These are phyloP conservation scores for Metrosideros polymorpha DNA, from an alignment of 441 rosid species.

Conservation along the genomic window DNA sequence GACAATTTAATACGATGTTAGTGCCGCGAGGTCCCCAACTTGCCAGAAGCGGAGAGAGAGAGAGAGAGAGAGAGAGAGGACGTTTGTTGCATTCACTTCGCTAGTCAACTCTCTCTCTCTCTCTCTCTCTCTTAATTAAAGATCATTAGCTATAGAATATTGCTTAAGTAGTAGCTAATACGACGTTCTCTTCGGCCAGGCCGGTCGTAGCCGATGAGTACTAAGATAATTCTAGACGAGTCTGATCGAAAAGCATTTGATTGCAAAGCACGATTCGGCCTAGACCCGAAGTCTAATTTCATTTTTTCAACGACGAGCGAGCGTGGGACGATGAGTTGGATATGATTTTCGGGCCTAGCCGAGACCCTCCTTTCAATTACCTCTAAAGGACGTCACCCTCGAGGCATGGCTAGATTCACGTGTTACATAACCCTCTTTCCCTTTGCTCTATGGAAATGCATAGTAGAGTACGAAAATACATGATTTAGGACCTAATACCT, in stretches of 20 bases:
- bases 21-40: neutral
- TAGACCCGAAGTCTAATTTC: neutral
- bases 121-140: neutral
- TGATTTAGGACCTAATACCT: no score
- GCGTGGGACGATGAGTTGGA: rapidly evolving
- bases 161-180: neutral
- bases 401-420: neutral
- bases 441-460: neutral
- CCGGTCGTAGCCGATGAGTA: neutral
- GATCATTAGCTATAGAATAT: neutral
- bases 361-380: neutral
- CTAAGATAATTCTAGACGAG: neutral
- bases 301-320: no score
- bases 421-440: neutral
- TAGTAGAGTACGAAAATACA: neutral
- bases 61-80: neutral
- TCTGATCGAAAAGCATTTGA: neutral
- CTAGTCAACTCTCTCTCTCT: neutral
- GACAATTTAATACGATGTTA: neutral
- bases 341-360: neutral
- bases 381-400: neutral
- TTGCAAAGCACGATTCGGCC: neutral
- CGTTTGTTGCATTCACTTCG: neutral
- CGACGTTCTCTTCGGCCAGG: neutral
- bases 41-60: neutral